Percentiles rank a stretch among this genome's conserved stretches.
phyloP scores from a whole-genome alignment of 331 rosid genomes.

The Arachis monticola region DNA sequence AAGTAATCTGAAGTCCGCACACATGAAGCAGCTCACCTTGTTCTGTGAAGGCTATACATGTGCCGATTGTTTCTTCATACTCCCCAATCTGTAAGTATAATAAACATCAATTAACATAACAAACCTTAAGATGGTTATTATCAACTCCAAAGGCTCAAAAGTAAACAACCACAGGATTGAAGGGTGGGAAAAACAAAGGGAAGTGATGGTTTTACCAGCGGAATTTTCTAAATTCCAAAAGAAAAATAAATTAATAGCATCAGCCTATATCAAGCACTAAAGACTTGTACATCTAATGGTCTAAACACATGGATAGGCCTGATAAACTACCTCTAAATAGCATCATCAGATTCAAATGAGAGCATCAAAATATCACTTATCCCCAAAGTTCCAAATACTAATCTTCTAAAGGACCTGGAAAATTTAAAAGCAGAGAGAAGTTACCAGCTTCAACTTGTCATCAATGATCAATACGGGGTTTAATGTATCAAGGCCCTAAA shows the following conservation, averaged over 20 bases:
- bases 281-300: conserved; percentile 6
- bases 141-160: background rate
- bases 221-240: conserved; percentile 32
- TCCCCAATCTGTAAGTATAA: conserved; percentile 67
- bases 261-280: conserved; percentile 5
- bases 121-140: conserved; percentile 24
- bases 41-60: conserved; percentile 68
- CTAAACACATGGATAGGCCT: conserved; percentile 1
- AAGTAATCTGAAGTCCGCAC: background rate
- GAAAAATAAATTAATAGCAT: conserved; percentile 16
- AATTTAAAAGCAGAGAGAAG: conserved; percentile 28
- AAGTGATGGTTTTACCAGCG: conserved; percentile 5
- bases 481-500: conserved; percentile 74
- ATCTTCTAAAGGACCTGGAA: background rate
- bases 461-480: conserved; percentile 70
- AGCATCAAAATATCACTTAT: conserved; percentile 21
- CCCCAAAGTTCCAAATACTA: conserved; percentile 12
- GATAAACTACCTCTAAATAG: conserved; percentile 1
- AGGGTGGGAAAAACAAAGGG: background rate
- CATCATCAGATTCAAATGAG: conserved; percentile 26
- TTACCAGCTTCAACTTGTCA: conserved; percentile 71
- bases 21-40: conserved; percentile 52
- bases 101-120: conserved; percentile 31
- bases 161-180: background rate
- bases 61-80: conserved; percentile 75